Evolutionary conservation across 495 filamentous ascomycete species (phyloP).

Genomic region (Talaromyces adpressus): DNA sequence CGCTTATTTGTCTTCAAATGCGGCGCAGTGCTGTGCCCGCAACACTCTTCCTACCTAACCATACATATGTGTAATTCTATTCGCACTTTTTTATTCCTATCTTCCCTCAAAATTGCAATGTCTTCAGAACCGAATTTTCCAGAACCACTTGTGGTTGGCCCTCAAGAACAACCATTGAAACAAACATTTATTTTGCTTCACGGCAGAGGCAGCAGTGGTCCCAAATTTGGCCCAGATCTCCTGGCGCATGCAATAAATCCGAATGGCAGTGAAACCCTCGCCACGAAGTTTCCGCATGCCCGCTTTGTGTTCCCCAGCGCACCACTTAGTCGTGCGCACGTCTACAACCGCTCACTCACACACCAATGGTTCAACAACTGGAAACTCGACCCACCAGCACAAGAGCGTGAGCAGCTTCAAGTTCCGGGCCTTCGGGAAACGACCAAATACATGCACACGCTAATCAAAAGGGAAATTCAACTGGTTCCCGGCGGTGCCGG

Average conservation of each 20-base stretch:
- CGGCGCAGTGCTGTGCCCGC: too few species aligned
- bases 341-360: background rate
- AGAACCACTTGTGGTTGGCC: background rate
- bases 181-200: background rate
- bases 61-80: too few species aligned
- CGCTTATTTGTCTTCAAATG: too few species aligned
- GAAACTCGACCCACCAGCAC: background rate
- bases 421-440: background rate
- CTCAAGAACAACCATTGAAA: background rate
- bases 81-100: background rate
- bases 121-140: background rate
- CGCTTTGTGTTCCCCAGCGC: background rate
- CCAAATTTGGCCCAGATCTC: background rate
- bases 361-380: constrained; percentile 1
- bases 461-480: background rate
- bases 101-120: background rate
- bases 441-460: background rate
- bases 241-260: background rate
- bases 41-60: too few species aligned
- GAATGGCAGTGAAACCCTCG: background rate
- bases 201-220: background rate
- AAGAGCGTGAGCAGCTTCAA: background rate
- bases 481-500: background rate
- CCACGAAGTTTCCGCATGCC: background rate
- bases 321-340: background rate